Evolutionary conservation across 345 rosid species (phyloP), one percentile per base, ranked within the genome.

Genomic region (Physaria fendleri): DNA sequence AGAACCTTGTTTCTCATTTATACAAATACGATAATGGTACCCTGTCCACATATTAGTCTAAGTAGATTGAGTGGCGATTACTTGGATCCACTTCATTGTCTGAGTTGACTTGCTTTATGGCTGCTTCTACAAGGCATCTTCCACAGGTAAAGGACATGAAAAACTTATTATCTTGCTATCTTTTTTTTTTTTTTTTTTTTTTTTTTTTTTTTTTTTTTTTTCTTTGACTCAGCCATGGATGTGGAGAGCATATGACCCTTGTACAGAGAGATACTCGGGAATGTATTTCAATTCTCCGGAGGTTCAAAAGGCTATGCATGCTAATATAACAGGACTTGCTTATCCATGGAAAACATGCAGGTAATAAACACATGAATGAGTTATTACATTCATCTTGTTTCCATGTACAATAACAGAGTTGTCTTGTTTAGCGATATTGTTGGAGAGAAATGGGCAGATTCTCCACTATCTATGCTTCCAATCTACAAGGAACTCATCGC

Each of bases 181-280:
- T 17, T 13, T 7, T 15, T 53, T 58, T 0, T 37, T 6, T 37
- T 7, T 15, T 53, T 58, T 0, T 37, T 6, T 37, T 7, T 15
- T 53, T 58, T 0, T 37, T 6, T 37, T 7, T 15, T 53, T 58
- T 0, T 37, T 6, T 37, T n/a, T n/a, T n/a, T 7, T 15, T 53
- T 58, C 1, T 37, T 6, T 37, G 42, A 71, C 62, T 64, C 76
- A 87, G 96, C 97, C 95, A 39, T 89, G 96, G 97, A 93, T 89
- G 92, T 81, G 96, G 30, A 81, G 97, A 74, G 92, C 96, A 48
- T 89, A 85, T 60, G 99, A 93, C 79, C 99, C 99, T 14, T 93
- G 97, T 78, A 87, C 92, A 1, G 96, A 83, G 65, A 85, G 96
- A 68, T 77, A 89, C 74, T 81, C 99, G 0, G 50, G 52, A 43